Percentiles rank a stretch among this genome's conserved stretches.
Evolutionary conservation across 1,284 basidiomycete species (phyloP).

Genomic region (Trichosporon faecale): DNA sequence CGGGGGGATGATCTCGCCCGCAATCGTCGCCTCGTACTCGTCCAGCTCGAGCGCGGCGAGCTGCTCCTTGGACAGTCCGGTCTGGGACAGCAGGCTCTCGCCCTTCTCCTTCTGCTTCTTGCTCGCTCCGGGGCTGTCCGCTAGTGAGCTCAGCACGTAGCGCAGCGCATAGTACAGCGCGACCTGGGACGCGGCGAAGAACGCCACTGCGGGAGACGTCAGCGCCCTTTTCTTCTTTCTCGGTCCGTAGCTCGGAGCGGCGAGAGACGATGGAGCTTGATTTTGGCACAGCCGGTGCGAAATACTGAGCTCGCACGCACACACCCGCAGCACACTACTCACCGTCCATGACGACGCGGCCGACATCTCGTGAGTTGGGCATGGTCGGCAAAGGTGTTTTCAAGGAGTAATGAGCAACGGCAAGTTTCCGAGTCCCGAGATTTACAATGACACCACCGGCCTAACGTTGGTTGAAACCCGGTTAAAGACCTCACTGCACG

Average conservation of each 20-base stretch:
- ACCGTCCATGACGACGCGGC: conserved; percentile 54
- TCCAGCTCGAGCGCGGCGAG: conserved; percentile 56
- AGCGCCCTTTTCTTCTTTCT: conserved; percentile 3
- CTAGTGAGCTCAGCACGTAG: conserved; percentile 47
- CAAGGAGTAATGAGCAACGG: neutral
- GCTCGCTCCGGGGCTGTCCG: conserved; percentile 35
- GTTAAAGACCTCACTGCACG: conserved; percentile 6
- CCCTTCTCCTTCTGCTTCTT: conserved; percentile 49
- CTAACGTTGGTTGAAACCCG: neutral
- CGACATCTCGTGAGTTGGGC: conserved; percentile 42
- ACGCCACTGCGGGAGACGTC: conserved; percentile 54
- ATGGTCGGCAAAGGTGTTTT: conserved; percentile 16
- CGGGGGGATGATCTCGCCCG: conserved; percentile 56
- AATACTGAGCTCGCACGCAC: neutral
- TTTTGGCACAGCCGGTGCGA: neutral
- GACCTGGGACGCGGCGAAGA: conserved; percentile 60
- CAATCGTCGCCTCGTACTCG: conserved; percentile 58
- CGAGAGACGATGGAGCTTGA: neutral
- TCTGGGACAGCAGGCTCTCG: conserved; percentile 41
- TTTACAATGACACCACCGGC: neutral
- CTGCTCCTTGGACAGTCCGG: conserved; percentile 44
- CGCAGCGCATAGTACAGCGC: conserved; percentile 51
- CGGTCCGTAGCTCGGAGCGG: conserved; percentile 10
- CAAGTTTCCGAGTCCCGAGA: conserved; percentile 1
- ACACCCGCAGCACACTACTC: conserved; percentile 20